Conservation (phyloP, 2,329 filamentous ascomycete genomes). For the Botrytis squamosa region DNA sequence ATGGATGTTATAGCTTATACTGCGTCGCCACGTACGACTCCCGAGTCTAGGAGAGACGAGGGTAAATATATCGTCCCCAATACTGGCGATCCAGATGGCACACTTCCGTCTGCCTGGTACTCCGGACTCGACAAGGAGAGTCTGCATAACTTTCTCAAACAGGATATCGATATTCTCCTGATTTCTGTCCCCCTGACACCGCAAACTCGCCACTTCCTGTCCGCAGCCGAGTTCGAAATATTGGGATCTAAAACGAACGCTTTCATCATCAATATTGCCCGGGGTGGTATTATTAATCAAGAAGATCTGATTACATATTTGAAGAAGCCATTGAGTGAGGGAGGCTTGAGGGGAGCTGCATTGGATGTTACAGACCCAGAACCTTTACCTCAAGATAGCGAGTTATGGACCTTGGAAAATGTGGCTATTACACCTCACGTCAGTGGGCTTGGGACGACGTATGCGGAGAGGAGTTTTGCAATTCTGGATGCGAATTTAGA, state of each 20-base stretch:
- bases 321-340: conserved; percentile 39
- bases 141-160: conserved; percentile 40
- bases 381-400: conserved; percentile 58
- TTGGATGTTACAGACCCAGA: conserved; percentile 70
- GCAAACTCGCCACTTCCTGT: conserved; percentile 43
- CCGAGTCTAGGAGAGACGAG: conserved; percentile 54
- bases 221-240: conserved; percentile 42
- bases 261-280: conserved; percentile 62
- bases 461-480: conserved; percentile 56
- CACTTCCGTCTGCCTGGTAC: conserved; percentile 42
- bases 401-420: conserved; percentile 62
- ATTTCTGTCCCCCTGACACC: conserved; percentile 42
- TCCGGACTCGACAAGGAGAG: conserved; percentile 38
- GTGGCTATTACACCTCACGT: conserved; percentile 65
- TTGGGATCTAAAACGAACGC: conserved; percentile 43
- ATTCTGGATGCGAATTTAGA: conserved; percentile 58
- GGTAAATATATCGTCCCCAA: conserved; percentile 61
- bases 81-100: conserved; percentile 47
- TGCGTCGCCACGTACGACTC: conserved; percentile 56
- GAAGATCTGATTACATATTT: conserved; percentile 57
- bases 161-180: conserved; percentile 42
- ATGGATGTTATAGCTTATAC: conserved; percentile 66
- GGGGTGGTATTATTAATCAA: conserved; percentile 61
- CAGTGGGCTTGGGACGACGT: conserved; percentile 53
- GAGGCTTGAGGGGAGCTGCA: conserved; percentile 58